Evolutionary conservation across 2,329 filamentous ascomycete species (phyloP).

Genomic region (Diaporthe ampelina): DNA sequence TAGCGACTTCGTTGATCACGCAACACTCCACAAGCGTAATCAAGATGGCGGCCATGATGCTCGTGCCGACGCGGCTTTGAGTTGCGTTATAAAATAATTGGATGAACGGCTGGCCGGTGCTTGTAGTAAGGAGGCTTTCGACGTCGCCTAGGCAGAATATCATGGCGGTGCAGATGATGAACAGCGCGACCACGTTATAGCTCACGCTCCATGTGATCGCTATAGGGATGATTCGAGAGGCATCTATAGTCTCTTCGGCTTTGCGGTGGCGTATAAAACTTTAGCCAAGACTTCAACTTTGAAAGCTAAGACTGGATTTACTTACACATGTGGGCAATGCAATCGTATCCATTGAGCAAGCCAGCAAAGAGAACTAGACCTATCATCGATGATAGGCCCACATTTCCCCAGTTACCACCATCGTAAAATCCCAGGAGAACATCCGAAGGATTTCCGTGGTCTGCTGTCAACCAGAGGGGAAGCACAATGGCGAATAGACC

Average conservation of each 20-base stretch:
- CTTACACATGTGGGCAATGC: conserved; percentile 25
- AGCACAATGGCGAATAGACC: conserved; percentile 21
- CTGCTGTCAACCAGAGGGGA: conserved; percentile 13
- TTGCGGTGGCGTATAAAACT: no score
- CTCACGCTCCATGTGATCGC: conserved; percentile 12
- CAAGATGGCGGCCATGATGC: conserved; percentile 2
- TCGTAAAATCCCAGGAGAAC: conserved; percentile 2
- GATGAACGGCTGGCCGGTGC: conserved; percentile 9
- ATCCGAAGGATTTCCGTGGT: not conserved
- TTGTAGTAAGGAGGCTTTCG: not conserved
- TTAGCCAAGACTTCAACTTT: not conserved
- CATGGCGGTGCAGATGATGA: conserved; percentile 4
- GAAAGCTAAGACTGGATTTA: not conserved
- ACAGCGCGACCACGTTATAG: conserved; percentile 1
- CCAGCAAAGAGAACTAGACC: not conserved
- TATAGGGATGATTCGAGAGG: conserved; percentile 3
- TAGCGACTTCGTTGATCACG: conserved; percentile 23
- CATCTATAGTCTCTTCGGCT: conserved; percentile 28
- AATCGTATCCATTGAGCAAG: conserved; percentile 17
- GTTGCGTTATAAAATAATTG: conserved; percentile 11
- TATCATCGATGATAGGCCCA: conserved; percentile 11
- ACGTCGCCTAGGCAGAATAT: conserved; percentile 16
- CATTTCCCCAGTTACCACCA: not conserved
- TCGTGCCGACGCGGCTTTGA: not conserved
- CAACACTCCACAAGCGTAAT: not conserved